phyloP scores from a whole-genome alignment of 75 land plant species.

The Pinus taeda region DNA sequence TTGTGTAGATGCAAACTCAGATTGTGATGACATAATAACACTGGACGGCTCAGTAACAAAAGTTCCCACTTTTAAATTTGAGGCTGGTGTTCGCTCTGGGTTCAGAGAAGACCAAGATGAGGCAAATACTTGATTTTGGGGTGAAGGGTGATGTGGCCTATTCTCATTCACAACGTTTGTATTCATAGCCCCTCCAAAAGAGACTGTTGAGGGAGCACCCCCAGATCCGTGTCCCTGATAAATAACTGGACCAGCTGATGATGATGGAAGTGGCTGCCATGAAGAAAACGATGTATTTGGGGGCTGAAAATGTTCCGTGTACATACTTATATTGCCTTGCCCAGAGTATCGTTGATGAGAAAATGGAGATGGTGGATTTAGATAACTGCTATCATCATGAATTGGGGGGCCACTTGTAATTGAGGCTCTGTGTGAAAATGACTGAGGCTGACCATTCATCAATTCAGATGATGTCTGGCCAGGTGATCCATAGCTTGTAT shows the following conservation, averaged over 20 bases:
- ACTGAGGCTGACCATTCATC: constrained; percentile 9
- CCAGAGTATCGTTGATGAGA: constrained; percentile 7
- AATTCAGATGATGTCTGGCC: constrained; percentile 23
- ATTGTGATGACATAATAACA: neutral
- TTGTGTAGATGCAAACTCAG: constrained; percentile 1
- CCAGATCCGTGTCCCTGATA: constrained; percentile 4
- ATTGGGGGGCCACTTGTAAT: neutral
- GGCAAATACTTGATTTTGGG: neutral
- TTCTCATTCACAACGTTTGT: constrained; percentile 6
- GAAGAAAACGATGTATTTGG: constrained; percentile 1
- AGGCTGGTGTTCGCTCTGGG: neutral
- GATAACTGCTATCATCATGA: constrained; percentile 20
- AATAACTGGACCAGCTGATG: neutral
- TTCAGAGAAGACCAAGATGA: constrained; percentile 7
- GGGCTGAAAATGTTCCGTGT: constrained; percentile 1
- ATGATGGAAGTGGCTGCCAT: neutral
- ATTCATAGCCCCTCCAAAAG: constrained; percentile 3
- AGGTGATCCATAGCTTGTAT: constrained; percentile 17
- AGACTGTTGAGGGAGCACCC: neutral
- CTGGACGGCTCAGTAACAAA: neutral
- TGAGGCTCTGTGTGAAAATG: neutral
- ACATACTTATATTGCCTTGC: constrained; percentile 11
- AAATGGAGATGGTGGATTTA: constrained; percentile 26
- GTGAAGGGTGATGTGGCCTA: neutral
- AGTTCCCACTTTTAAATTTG: neutral